Base-by-base conservation (phyloP, 352 stramenopile species). In the Phytophthora citricola region DNA sequence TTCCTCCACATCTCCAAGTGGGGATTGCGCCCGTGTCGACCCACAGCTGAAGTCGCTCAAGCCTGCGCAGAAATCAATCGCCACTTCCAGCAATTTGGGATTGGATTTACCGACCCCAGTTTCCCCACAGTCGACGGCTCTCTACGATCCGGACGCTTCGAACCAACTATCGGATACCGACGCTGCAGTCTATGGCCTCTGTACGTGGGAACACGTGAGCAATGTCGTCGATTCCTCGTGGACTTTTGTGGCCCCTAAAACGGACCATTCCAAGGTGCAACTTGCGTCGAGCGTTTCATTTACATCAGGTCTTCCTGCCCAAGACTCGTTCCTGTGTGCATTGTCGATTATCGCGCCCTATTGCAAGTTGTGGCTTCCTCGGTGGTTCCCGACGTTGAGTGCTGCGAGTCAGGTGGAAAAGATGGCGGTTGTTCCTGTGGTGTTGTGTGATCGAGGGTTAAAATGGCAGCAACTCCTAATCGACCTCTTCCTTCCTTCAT, bases 401-500 rank as follows among this genome's bases (percentile, higher is more conserved):
- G 9, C 58, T 24, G 10, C 22, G 8, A 45, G 39, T 3, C 45
- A 55, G 7, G 29, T 49, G 11, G 62, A 63, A 20, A 61, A 52
- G 8, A 26, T 67, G 29, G 20, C 34, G 6, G 58, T 41, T 14
- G 15, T 78, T 10, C 24, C 59, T 12, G 64, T 83, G 22, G 46
- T 43, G 0, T 27, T 87, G 14, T 87, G 70, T 41, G 46, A 67
- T 27, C 39, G 51, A 7, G 75, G 73, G 22, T 32, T 73, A 27
- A 64, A 48, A 4, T 83, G 78, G 78, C 61, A 58, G 41, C 29
- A 73, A 0, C 17, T 89, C 1, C 44, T 89, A 17, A 32, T 88
- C 22, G 82, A 91, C 41, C 39, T 87, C 14, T 85, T 79, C 34
- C 34, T 79, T 1, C 82, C 80, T 39, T 51, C 59, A 0, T 77